Percentiles rank a stretch among this genome's conserved stretches.
Conservation (phyloP, 257 asterid genomes). For the Osmanthus fragrans region DNA sequence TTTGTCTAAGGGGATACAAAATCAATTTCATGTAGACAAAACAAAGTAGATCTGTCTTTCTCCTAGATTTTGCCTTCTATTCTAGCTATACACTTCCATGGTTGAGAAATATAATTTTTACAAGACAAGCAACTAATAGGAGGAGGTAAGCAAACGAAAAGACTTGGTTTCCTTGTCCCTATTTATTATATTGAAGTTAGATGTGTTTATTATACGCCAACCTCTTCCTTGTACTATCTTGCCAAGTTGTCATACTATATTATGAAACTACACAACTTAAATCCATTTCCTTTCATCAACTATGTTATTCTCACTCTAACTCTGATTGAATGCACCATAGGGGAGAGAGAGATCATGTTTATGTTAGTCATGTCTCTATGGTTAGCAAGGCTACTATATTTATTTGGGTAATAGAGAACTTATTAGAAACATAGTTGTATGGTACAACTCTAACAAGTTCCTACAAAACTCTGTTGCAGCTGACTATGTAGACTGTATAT, state of each 20-base stretch:
- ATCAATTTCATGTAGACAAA: neutral
- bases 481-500: conserved; percentile 86
- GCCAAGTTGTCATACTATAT: neutral
- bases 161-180: neutral
- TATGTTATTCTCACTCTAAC: neutral
- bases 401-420: neutral
- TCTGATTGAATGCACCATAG: neutral
- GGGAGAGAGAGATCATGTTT: neutral
- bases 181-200: neutral
- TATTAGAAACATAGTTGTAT: neutral
- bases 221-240: neutral
- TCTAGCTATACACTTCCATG: neutral
- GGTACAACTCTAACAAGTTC: conserved; percentile 16
- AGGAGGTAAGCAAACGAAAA: neutral
- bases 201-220: neutral
- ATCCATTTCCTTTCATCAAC: neutral
- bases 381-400: neutral
- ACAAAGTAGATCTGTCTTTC: neutral
- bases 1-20: neutral
- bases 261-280: neutral
- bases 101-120: neutral
- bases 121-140: neutral
- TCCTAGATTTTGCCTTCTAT: neutral
- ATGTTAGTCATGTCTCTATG: neutral
- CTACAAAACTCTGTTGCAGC: conserved; percentile 54